Percentiles rank a stretch among this genome's conserved stretches.
phyloP scores from a whole-genome alignment of 2,329 filamentous ascomycete genomes.

The Cladosporium sp. region DNA sequence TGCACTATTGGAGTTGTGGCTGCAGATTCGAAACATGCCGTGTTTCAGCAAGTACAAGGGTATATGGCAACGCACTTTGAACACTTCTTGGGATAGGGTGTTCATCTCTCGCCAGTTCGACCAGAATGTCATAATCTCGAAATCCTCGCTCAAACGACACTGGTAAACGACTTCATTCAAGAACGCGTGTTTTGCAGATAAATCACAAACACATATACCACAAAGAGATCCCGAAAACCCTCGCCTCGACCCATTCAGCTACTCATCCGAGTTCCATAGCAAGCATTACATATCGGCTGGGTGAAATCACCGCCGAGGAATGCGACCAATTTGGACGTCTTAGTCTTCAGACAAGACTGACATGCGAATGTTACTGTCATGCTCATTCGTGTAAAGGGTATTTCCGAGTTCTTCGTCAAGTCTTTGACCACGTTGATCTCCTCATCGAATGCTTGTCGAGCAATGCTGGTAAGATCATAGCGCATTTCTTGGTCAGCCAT shows the following conservation, averaged over 20 bases:
- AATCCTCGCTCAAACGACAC: too few species aligned
- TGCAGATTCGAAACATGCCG: constrained; percentile 3
- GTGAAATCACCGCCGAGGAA: neutral
- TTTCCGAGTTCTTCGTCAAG: neutral
- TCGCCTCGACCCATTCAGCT: neutral
- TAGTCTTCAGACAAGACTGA: neutral
- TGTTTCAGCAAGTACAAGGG: neutral
- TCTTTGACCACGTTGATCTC: neutral
- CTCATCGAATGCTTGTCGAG: neutral
- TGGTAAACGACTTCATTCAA: too few species aligned
- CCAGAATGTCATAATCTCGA: too few species aligned
- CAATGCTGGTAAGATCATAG: neutral
- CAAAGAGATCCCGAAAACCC: neutral
- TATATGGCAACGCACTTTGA: neutral
- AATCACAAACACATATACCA: neutral
- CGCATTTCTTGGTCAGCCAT: neutral
- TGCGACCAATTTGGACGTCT: neutral
- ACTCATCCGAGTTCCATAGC: neutral
- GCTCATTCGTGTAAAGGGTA: neutral
- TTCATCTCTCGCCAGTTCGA: neutral
- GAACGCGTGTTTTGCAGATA: too few species aligned
- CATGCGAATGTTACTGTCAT: neutral
- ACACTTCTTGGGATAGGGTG: neutral
- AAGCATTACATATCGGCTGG: neutral
- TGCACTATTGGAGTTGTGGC: neutral